Percentiles rank a stretch among this genome's conserved stretches.
Conservation (phyloP, 208 protist species). For the Herpetomonas samuelpessoai region DNA sequence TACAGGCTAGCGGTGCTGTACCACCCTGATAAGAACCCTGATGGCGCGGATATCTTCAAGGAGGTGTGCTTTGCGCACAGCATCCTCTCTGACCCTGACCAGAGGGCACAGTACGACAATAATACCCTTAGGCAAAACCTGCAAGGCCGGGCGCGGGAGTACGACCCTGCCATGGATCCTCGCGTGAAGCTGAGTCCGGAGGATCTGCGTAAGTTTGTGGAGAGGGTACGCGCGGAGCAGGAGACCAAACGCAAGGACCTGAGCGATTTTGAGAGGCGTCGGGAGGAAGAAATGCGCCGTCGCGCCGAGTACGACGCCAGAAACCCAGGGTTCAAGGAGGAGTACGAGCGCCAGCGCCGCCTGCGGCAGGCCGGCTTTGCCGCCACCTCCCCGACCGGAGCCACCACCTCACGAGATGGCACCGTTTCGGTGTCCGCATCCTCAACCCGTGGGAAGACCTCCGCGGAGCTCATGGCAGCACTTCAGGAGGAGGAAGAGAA, state of each 20-base stretch:
- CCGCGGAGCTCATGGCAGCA: conserved; percentile 44
- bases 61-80: conserved; percentile 83
- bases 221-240: conserved; percentile 51
- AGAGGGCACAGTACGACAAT: conserved; percentile 76
- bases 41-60: conserved; percentile 78
- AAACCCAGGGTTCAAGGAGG: conserved; percentile 62
- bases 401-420: conserved; percentile 18
- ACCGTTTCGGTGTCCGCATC: conserved; percentile 6
- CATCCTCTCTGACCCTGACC: conserved; percentile 77
- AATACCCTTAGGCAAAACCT: conserved; percentile 58
- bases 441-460: conserved; percentile 18
- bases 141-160: conserved; percentile 50
- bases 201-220: conserved; percentile 77
- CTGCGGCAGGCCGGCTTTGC: conserved; percentile 18
- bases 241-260: conserved; percentile 29
- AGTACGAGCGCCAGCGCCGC: conserved; percentile 61
- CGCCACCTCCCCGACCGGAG: conserved; percentile 1
- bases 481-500: conserved; percentile 44
- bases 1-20: conserved; percentile 83
- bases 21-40: conserved; percentile 90
- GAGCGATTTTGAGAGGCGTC: conserved; percentile 63
- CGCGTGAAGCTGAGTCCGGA: conserved; percentile 73
- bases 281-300: conserved; percentile 82
- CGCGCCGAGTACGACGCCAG: conserved; percentile 75
- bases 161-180: conserved; percentile 84